Evolutionary conservation across 805 yeast species (phyloP).

Genomic region (Candida vaughaniae): DNA sequence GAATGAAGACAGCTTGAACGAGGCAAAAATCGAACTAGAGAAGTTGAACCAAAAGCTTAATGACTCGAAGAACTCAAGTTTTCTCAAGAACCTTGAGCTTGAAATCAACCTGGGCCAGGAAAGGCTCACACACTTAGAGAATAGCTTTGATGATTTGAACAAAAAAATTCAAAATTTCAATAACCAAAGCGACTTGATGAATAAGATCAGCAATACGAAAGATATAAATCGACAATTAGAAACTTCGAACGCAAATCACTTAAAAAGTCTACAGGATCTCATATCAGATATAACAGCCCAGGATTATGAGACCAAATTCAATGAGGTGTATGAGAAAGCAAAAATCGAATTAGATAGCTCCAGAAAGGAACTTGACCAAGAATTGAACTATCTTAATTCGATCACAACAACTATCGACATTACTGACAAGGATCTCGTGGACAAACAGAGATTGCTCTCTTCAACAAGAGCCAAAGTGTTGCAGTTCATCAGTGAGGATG

Average conservation of each 20-base stretch:
- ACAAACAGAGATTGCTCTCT: not conserved
- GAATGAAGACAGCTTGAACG: slow-evolving; percentile 39
- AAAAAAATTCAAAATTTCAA: slow-evolving; percentile 10
- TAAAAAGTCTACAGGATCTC: slow-evolving; percentile 1
- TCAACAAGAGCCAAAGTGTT: slow-evolving; percentile 16
- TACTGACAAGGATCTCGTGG: not conserved
- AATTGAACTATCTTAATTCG: slow-evolving; percentile 1
- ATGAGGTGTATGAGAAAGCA: not conserved
- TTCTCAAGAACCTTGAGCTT: slow-evolving; percentile 3
- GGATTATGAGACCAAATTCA: slow-evolving; percentile 4
- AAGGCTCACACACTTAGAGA: slow-evolving; percentile 25
- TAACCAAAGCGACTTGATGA: slow-evolving; percentile 10
- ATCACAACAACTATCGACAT: slow-evolving; percentile 2
- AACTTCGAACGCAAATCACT: not conserved
- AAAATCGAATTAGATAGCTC: not conserved
- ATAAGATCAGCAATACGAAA: slow-evolving; percentile 13
- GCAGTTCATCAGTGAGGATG: slow-evolving; percentile 28
- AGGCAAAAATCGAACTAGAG: slow-evolving; percentile 43
- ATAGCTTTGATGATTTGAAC: slow-evolving; percentile 9
- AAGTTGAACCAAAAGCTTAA: slow-evolving; percentile 35
- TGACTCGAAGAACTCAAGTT: slow-evolving; percentile 5
- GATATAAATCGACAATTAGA: slow-evolving; percentile 13
- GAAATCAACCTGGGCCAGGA: slow-evolving; percentile 11
- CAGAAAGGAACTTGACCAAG: slow-evolving; percentile 3
- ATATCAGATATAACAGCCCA: not conserved